Base-by-base conservation (phyloP, 768 basidiomycete genomes). In the Boletus fagicola region DNA sequence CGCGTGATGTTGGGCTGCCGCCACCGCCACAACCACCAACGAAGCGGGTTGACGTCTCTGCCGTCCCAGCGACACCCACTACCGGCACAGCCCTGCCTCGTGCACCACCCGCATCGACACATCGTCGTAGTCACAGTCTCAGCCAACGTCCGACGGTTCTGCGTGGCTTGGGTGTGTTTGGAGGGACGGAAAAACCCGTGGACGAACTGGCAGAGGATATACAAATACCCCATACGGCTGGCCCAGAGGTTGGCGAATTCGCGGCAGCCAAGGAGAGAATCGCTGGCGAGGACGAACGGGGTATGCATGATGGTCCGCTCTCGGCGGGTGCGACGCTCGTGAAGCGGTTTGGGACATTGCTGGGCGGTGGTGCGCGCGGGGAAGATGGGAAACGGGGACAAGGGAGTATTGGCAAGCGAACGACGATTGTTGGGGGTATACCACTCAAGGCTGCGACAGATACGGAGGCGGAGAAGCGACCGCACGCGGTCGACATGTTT, bases 121-220 rank as follows among this genome's bases (percentile, higher is more conserved):
- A 94, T 72, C 79, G 87, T 51, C 78, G 91, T 53, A 92, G 89
- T 59, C 92, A 93, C 69, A 90, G 89, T 66, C 79, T 94, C 71
- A 90, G 87, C 63, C 88, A 92, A 67, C 75, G 90, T 20, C 91
- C 89, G 12, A 73, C 67, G 2, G 73, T 72, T 3, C 63, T 79
- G 20, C 77, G 83, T 44, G 81, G 83, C 3, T 83, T 85, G 82
- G 78, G 80, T 26, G 78, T 86, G 75, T 85, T 88, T 69, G 84
- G 86, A 15, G 65, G 66, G 30, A 42, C 61, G 4, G 72, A 68
- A 51, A 73, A 64, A 51, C 68, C 68, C 20, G 73, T 75, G 36
- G 78, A 79, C 49, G 83, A 83, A 66, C 68, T 75, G 28, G 78
- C 76, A 10, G 69, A 68, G 48, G 70, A 69, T 28, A 56, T 58